Evolutionary conservation across 768 basidiomycete genomes (phyloP), one percentile per base, ranked within the genome.

Genomic region (Pilatotrama ljubarskyi): DNA sequence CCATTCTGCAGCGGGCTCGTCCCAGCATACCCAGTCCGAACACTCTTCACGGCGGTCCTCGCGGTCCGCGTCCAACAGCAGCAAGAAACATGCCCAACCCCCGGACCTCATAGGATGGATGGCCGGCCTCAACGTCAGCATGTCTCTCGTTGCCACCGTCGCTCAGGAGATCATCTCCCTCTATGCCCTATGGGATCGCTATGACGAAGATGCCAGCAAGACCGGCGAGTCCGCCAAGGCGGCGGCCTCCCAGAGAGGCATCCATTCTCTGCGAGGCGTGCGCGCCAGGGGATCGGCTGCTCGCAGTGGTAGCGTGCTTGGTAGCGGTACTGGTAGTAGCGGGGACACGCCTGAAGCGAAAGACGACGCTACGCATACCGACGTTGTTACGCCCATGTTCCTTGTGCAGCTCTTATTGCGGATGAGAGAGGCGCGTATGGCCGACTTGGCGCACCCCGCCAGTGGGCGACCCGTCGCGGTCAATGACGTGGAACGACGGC

Each of bases 101-200:
- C 84, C 85, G 66, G 90, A 95, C 69, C 80, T 90, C 3, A 78
- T 95, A 58, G 77, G 83, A 5, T 98, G 97, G 73, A 83, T 99
- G 59, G 85, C 95, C 0, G 85, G 84, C 3, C 81, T 99, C 17
- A 91, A 95, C 74, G 86, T 98, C 58, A 93, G 88, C 50, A 80
- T 95, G 64, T 80, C 89, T 0, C 81, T 90, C 58, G 76, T 99
- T 40, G 84, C 92, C 25, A 87, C 90, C 40, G 88, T 97, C 67
- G 84, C 89, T 0, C 95, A 98, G 69, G 92, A 98, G 75, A 92
- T 98, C 64, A 81, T 98, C 54, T 84, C 90, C 4, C 74, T 97
- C 35, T 98, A 98, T 73, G 84, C 90, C 5, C 81, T 95, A 0
- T 98, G 95, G 93, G 90, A 91, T 38, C 78, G 84, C 9, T 93